Conservation (phyloP, 1,139 yeast species). For the Pneumocystis oryctolagi region DNA sequence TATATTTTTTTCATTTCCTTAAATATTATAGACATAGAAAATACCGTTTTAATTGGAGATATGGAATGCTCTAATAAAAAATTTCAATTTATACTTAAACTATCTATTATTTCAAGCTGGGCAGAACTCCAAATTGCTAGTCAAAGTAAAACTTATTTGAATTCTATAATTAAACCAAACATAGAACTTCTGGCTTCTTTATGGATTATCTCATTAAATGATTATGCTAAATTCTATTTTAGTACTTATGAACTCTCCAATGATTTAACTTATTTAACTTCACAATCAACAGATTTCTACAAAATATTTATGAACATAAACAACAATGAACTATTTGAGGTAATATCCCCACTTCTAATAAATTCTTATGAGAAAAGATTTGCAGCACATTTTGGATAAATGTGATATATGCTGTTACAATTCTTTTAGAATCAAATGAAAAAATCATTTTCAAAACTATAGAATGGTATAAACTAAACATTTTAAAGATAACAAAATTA, state of each 20-base stretch:
- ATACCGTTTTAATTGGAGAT: conserved; percentile 25
- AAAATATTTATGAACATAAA: conserved; percentile 3
- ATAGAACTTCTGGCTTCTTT: conserved; percentile 49
- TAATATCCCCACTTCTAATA: not conserved
- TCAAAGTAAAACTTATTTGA: conserved; percentile 24
- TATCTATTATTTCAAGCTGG: conserved; percentile 77
- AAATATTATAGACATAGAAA: conserved; percentile 14
- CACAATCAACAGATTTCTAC: conserved; percentile 5
- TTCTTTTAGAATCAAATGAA: conserved; percentile 42
- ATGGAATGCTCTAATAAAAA: conserved; percentile 24
- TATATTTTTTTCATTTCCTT: not conserved
- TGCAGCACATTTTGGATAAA: conserved; percentile 52
- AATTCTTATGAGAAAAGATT: not conserved
- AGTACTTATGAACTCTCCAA: conserved; percentile 30
- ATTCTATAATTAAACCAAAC: conserved; percentile 42
- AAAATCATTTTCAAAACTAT: conserved; percentile 31
- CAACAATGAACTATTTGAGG: not conserved
- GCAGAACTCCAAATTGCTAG: conserved; percentile 53
- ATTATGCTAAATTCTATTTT: conserved; percentile 55
- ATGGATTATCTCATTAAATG: conserved; percentile 67
- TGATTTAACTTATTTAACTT: conserved; percentile 7
- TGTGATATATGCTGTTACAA: conserved; percentile 61
- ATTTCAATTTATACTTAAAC: conserved; percentile 44
- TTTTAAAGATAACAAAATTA: conserved; percentile 12
- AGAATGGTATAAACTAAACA: conserved; percentile 20